Base-by-base conservation (phyloP, 805 yeast genomes). In the Wilhelminamyces savonicus region DNA sequence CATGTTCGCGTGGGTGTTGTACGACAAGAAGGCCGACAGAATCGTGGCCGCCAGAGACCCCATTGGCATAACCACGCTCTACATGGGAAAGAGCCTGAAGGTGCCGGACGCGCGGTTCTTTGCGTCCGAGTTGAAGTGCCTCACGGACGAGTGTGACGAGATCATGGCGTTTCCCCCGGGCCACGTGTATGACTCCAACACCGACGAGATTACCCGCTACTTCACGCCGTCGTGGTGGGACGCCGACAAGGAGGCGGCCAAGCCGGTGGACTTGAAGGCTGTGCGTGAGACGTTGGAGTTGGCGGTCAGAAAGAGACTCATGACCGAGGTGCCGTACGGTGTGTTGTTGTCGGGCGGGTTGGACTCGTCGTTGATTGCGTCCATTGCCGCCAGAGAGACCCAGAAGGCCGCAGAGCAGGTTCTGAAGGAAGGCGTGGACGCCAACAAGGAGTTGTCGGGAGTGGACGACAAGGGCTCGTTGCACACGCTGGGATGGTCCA, bases 251-350 rank as follows among this genome's bases (percentile, higher is more conserved):
- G 71, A 83, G 40, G 95, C 98, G 44, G 58, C 80, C 24, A 71
- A 73, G 36, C 85, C 79, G 25, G 84, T 82, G 26, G 95, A 90
- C 56, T 76, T 69, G 54, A 75, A 56, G 50, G 46, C 63, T 36
- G 74, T 92, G 38, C 80, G 96, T 61, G 82, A 79, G 50, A 59
- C 84, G 28, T 74, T 92, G 56, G 98, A 92, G 62, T 66, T 82
- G 65, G 87, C 98, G 28, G 99, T 92, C 32, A 82, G 98, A 72
- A 92, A 92, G 83, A 82, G 98, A 74, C 75, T 92, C 52, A 92
- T 92, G 99, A 92, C 97, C 33, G 99, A 92, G 70, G 99, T 92
- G 39, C 97, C 99, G 33, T 92, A 85, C 61, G 99, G 99, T 68
- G 99, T 92, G 27, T 69, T 92, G 46, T 71, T 92, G 45, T 86